A percentile compares a stretch with the other conserved stretches of the same genome.
phyloP scores from a whole-genome alignment of 139 green algal genomes.

The Microglena sp. region DNA sequence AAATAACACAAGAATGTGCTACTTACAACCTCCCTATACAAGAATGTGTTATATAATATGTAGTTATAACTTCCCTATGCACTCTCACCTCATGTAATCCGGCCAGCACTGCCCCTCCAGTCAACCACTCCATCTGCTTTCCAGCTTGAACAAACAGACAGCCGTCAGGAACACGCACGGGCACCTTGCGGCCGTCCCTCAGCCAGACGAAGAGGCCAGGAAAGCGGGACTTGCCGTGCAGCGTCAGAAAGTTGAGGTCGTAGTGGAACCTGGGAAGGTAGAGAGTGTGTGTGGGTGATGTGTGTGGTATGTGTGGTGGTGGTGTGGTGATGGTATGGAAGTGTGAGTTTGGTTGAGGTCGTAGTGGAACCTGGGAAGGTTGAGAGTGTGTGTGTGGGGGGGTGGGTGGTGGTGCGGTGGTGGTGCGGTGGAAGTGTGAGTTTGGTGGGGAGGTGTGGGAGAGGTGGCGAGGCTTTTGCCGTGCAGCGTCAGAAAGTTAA shows the following conservation, averaged over 20 bases:
- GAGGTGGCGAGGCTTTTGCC: too few species aligned
- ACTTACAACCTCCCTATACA: not conserved
- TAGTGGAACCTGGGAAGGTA: constrained; percentile 77
- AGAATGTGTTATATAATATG: not conserved
- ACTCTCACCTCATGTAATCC: constrained; percentile 85
- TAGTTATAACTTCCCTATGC: constrained; percentile 4
- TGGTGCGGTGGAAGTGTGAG: not conserved
- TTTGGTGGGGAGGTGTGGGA: too few species aligned
- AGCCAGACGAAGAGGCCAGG: constrained; percentile 66
- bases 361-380: not conserved
- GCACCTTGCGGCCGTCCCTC: constrained; percentile 52
- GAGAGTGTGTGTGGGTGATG: not conserved
- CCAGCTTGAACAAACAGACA: constrained; percentile 88
- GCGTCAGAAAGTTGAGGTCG: constrained; percentile 91
- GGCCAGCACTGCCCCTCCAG: constrained; percentile 63
- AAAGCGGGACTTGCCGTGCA: constrained; percentile 68
- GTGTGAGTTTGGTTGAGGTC: not conserved
- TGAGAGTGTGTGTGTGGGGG: too few species aligned
- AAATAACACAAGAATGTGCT: not conserved
- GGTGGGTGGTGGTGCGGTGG: not conserved
- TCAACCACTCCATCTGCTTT: constrained; percentile 87
- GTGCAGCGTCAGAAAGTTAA: too few species aligned
- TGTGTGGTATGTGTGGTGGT: too few species aligned
- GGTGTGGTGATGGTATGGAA: too few species aligned
- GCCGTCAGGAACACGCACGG: constrained; percentile 56